These are phyloP conservation scores for Daedalea quercina DNA, from an alignment of 768 basidiomycete species.

Conservation along the genomic window DNA sequence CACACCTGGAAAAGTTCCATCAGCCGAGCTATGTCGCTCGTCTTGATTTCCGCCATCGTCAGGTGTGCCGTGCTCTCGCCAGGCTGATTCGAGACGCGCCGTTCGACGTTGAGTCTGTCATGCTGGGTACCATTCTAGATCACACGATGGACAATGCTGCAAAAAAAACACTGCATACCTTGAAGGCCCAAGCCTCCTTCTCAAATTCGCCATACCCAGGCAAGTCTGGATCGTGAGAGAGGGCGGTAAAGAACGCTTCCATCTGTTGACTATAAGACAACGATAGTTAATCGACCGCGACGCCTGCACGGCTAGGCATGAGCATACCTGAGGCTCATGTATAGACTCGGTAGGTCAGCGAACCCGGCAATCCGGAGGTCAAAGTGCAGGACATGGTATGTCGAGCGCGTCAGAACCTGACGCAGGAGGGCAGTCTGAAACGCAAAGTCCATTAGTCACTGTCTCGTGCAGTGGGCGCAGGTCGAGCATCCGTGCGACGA, in stretches of 20 bases:
- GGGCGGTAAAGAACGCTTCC: conserved; percentile 70
- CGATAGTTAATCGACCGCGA: background rate
- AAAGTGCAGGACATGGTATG: conserved; percentile 77
- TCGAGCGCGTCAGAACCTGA: conserved; percentile 62
- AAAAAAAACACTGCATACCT: conserved; percentile 34
- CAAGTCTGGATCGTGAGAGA: conserved; percentile 37
- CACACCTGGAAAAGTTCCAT: conserved; percentile 80
- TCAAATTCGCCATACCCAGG: conserved; percentile 68
- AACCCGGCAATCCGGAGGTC: conserved; percentile 82
- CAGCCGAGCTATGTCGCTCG: conserved; percentile 73
- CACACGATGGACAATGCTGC: background rate
- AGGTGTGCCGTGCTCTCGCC: conserved; percentile 15
- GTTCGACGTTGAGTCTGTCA: conserved; percentile 69
- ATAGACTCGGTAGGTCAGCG: conserved; percentile 72
- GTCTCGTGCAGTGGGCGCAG: background rate
- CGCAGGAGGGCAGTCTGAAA: conserved; percentile 68
- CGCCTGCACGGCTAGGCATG: background rate
- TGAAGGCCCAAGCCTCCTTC: conserved; percentile 74
- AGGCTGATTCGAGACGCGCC: conserved; percentile 38
- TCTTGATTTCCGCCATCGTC: conserved; percentile 41
- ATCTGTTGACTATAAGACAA: conserved; percentile 50
- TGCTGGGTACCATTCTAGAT: conserved; percentile 36
- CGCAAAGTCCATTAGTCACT: background rate
- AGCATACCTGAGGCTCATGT: conserved; percentile 47
- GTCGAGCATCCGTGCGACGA: background rate